These are phyloP conservation scores for Colletotrichum shisoi DNA, from an alignment of 2,329 filamentous ascomycete species.

Conservation along the genomic window DNA sequence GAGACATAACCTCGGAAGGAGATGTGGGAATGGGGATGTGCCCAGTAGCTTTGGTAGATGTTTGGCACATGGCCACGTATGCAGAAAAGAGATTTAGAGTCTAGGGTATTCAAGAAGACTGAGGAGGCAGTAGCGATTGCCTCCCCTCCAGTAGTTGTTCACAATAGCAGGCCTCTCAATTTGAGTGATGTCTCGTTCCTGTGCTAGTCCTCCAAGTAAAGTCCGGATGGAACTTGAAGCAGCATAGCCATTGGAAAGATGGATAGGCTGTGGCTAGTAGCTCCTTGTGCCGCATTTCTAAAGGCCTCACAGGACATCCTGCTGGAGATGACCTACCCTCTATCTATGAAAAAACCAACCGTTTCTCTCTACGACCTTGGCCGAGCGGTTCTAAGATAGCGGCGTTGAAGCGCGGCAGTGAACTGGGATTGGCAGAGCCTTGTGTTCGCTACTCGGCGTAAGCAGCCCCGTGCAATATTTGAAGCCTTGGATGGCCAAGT, in stretches of 20 bases:
- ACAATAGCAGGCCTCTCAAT: not conserved
- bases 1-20: not conserved
- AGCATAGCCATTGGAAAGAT: too few relatives aligned
- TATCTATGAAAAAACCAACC: conserved; percentile 3
- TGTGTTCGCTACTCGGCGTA: conserved; percentile 1
- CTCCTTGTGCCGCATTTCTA: not conserved
- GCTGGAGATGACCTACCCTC: not conserved
- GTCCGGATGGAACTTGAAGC: not conserved
- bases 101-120: conserved; percentile 19
- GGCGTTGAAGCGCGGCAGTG: conserved; percentile 12
- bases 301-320: too few relatives aligned
- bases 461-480: not conserved
- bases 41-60: conserved; percentile 10
- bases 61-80: not conserved
- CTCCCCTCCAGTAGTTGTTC: not conserved
- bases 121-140: conserved; percentile 2
- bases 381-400: conserved; percentile 14
- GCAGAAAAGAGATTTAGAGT: conserved; percentile 25
- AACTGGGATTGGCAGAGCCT: conserved; percentile 7
- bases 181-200: too few relatives aligned
- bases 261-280: not conserved
- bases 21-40: not conserved
- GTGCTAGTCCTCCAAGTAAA: not conserved
- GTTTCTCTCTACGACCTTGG: conserved; percentile 12
- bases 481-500: not conserved